Conservation (phyloP, 441 rosid genomes). For the Gossypium lobatum region DNA sequence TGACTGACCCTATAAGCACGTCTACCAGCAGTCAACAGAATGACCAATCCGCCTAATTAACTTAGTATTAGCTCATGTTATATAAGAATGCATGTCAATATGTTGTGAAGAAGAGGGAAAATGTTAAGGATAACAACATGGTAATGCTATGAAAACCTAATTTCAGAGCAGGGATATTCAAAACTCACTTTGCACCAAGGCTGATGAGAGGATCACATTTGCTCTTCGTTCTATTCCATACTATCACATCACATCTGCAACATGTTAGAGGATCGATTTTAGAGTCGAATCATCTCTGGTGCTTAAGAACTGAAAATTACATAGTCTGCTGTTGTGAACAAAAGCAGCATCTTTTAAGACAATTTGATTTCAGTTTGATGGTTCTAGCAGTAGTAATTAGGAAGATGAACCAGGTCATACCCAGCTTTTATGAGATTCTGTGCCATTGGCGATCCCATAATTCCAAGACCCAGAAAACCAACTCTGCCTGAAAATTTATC, state of each 20-base stretch:
- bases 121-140: neutral
- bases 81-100: neutral
- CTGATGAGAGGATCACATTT: conserved; percentile 81
- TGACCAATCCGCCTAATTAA: neutral
- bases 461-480: conserved; percentile 89
- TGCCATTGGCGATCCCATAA: conserved; percentile 95
- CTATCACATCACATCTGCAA: conserved; percentile 71
- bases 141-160: neutral
- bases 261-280: neutral
- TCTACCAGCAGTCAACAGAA: neutral
- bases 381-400: neutral
- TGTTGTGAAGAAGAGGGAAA: neutral
- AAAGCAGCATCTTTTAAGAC: neutral
- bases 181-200: conserved; percentile 80
- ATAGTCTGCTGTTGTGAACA: neutral
- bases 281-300: neutral
- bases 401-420: conserved; percentile 29
- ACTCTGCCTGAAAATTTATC: conserved; percentile 41
- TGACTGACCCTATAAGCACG: neutral
- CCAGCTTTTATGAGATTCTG: conserved; percentile 86
- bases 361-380: neutral
- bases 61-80: neutral
- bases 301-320: neutral
- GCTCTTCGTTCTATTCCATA: conserved; percentile 88
- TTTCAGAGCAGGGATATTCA: neutral